Evolutionary conservation across 768 basidiomycete genomes (phyloP).

Genomic region (Xerocomus potaroensis): DNA sequence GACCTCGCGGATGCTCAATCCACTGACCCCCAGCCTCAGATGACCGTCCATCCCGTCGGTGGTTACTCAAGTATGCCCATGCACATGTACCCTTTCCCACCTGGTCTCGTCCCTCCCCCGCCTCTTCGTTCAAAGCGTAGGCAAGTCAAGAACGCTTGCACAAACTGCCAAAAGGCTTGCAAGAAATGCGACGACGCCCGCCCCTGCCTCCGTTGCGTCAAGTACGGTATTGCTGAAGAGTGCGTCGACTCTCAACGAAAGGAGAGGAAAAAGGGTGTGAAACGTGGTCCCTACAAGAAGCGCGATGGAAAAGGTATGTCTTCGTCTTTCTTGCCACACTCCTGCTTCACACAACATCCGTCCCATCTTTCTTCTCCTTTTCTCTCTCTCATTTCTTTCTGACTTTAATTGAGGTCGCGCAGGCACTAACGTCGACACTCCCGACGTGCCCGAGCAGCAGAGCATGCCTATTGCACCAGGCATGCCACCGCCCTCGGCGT

Average conservation of each 20-base stretch:
- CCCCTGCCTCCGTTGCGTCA: conserved; percentile 89
- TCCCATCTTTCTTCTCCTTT: neutral
- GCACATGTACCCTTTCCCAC: conserved; percentile 69
- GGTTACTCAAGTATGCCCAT: conserved; percentile 52
- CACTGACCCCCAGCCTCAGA: conserved; percentile 40
- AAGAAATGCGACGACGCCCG: conserved; percentile 91
- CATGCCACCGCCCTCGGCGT: conserved; percentile 39
- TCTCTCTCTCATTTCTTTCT: conserved; percentile 29
- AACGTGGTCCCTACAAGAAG: conserved; percentile 92
- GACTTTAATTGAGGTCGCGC: conserved; percentile 53
- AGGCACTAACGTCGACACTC: conserved; percentile 48
- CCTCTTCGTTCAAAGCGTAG: conserved; percentile 70
- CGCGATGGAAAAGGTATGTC: conserved; percentile 83
- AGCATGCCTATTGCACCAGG: conserved; percentile 41
- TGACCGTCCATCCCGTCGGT: conserved; percentile 48
- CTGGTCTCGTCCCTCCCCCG: conserved; percentile 41
- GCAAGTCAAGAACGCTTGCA: conserved; percentile 90
- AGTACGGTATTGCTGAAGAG: conserved; percentile 82
- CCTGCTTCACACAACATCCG: conserved; percentile 15
- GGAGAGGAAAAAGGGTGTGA: conserved; percentile 85
- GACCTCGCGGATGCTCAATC: conserved; percentile 33
- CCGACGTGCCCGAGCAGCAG: conserved; percentile 42
- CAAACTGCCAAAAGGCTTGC: conserved; percentile 87
- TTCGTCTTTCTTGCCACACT: conserved; percentile 28
- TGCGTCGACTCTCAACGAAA: conserved; percentile 90